Conservation (phyloP, 2,329 filamentous ascomycete species). For the Arachnomyces sp. region DNA sequence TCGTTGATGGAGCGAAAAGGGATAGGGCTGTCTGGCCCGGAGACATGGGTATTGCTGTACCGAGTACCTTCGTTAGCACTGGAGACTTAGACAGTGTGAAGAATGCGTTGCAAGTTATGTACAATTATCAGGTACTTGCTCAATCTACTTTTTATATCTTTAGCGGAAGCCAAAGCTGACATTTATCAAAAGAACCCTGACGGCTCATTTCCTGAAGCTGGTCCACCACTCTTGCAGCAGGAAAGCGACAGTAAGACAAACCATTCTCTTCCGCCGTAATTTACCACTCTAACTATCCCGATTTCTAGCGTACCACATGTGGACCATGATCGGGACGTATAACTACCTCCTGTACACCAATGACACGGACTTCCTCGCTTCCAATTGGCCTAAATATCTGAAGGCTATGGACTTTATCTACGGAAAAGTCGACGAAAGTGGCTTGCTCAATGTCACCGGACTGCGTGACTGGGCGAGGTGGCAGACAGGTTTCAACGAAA, state of each 20-base stretch:
- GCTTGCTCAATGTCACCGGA: conserved; percentile 45
- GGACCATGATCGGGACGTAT: conserved; percentile 51
- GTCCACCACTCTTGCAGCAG: conserved; percentile 27
- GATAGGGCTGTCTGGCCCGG: conserved; percentile 41
- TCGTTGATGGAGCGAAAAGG: conserved; percentile 38
- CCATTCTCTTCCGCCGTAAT: too few species aligned
- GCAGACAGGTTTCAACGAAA: conserved; percentile 45
- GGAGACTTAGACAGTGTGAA: conserved; percentile 41
- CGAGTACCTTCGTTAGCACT: conserved; percentile 35
- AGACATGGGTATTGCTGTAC: conserved; percentile 46
- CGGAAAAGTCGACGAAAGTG: conserved; percentile 38
- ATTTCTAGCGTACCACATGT: conserved; percentile 33
- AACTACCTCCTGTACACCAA: conserved; percentile 52
- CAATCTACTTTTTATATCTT: neutral
- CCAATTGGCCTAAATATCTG: conserved; percentile 44
- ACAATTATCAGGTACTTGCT: conserved; percentile 32
- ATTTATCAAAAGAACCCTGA: conserved; percentile 18
- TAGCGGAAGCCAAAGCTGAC: conserved; percentile 4
- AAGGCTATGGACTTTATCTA: conserved; percentile 42
- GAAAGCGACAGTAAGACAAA: conserved; percentile 19
- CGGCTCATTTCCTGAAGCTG: conserved; percentile 29
- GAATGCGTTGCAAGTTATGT: conserved; percentile 43
- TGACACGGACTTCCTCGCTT: conserved; percentile 41
- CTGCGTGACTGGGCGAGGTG: conserved; percentile 46
- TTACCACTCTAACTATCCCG: too few species aligned